phyloP scores from a whole-genome alignment of 495 filamentous ascomycete genomes.

The Penicillium cataractarum region DNA sequence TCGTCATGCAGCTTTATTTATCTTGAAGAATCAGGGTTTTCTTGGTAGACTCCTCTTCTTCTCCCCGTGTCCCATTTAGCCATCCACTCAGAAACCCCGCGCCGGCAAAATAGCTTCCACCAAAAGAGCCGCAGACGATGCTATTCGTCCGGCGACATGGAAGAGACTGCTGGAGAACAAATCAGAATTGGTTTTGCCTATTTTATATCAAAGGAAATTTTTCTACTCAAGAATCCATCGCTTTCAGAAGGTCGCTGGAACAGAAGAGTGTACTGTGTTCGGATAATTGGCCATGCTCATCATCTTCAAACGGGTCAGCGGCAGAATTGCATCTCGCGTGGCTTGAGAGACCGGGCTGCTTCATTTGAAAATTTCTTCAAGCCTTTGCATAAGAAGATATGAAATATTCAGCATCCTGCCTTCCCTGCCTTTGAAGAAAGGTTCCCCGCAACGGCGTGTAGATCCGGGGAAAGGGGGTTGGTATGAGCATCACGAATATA shows the following conservation, averaged over 20 bases:
- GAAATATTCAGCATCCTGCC: not conserved
- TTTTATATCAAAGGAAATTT: not conserved
- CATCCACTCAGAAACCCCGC: constrained; percentile 19
- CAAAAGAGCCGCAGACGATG: not conserved
- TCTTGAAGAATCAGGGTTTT: not conserved
- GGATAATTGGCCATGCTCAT: not conserved
- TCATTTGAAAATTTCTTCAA: not conserved
- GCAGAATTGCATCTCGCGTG: not conserved
- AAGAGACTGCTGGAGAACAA: not conserved
- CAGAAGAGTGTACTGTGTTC: not conserved
- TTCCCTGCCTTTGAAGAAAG: not conserved
- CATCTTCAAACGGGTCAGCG: not conserved
- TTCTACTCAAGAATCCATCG: not conserved
- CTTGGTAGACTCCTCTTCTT: not conserved
- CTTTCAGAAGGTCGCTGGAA: not conserved
- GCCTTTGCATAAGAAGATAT: not conserved
- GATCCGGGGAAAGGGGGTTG: not conserved
- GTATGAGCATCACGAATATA: not conserved
- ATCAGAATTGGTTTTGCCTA: not conserved
- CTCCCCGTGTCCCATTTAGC: constrained; percentile 10
- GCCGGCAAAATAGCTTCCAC: constrained; percentile 19
- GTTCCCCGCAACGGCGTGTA: not conserved
- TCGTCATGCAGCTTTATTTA: not conserved
- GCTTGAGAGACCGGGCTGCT: not conserved
- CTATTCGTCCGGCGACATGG: constrained; percentile 19